These are phyloP conservation scores for Fistulinella prunicolor DNA, from an alignment of 768 basidiomycete species.

Conservation along the genomic window DNA sequence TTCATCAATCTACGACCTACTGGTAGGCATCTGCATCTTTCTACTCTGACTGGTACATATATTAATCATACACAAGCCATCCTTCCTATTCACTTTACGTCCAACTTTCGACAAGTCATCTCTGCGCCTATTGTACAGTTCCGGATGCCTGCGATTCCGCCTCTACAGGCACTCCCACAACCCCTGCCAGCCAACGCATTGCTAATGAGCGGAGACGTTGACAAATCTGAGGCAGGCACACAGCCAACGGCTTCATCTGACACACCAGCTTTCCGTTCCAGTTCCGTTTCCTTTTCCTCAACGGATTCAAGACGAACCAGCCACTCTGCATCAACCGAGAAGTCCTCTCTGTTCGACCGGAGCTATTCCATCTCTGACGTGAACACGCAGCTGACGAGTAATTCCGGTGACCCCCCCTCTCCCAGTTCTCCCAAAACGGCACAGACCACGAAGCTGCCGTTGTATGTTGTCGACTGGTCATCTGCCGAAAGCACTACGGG, in stretches of 20 bases:
- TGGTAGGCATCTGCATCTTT: constrained; percentile 38
- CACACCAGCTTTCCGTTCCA: constrained; percentile 32
- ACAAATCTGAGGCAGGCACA: constrained; percentile 22
- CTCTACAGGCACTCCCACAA: constrained; percentile 47
- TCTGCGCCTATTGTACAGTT: constrained; percentile 60
- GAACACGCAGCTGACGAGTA: constrained; percentile 21
- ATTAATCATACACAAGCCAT: constrained; percentile 44
- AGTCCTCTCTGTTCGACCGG: constrained; percentile 30
- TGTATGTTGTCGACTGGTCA: constrained; percentile 47
- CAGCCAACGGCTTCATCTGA: constrained; percentile 16
- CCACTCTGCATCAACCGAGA: constrained; percentile 33
- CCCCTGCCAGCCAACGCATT: constrained; percentile 26
- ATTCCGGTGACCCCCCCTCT: constrained; percentile 20
- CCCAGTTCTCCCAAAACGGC: constrained; percentile 11
- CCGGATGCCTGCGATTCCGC: constrained; percentile 68
- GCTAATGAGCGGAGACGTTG: constrained; percentile 22
- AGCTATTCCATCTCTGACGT: constrained; percentile 28
- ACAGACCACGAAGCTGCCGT: constrained; percentile 22
- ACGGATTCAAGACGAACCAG: constrained; percentile 37
- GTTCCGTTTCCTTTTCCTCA: constrained; percentile 54
- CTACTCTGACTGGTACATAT: background rate
- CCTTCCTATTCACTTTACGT: constrained; percentile 65
- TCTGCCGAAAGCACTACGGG: constrained; percentile 42
- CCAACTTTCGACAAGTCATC: constrained; percentile 65
- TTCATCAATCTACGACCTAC: constrained; percentile 72